phyloP scores from a whole-genome alignment of 2,329 filamentous ascomycete species.

The Raffaelea ambrosiae region DNA sequence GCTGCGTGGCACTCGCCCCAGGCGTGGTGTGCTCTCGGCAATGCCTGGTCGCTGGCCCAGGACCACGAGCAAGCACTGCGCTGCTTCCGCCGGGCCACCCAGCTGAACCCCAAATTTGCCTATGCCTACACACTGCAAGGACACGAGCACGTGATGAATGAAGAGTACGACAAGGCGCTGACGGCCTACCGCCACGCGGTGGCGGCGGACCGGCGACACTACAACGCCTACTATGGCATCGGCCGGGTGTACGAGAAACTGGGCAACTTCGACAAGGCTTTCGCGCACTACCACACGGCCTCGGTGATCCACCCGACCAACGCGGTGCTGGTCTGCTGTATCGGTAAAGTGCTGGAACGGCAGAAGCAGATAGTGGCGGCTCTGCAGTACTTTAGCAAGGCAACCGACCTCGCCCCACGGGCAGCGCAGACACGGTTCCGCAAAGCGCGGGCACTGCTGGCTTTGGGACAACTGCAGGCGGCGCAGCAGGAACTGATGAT shows the following conservation, averaged over 20 bases:
- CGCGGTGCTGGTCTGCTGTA: conserved; percentile 83
- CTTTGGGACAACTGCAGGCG: conserved; percentile 58
- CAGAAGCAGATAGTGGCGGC: conserved; percentile 75
- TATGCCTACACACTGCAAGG: conserved; percentile 95
- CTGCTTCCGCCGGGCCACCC: conserved; percentile 91
- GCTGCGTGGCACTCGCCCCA: conserved; percentile 82
- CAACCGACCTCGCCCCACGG: conserved; percentile 71
- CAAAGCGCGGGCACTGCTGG: conserved; percentile 80
- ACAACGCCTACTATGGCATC: conserved; percentile 96
- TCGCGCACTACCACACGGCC: conserved; percentile 83
- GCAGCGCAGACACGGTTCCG: conserved; percentile 84
- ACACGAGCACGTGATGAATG: conserved; percentile 90
- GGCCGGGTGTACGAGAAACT: conserved; percentile 79
- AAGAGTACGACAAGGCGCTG: conserved; percentile 93
- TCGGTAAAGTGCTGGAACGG: conserved; percentile 83
- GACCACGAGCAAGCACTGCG: conserved; percentile 92
- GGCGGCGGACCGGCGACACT: conserved; percentile 78
- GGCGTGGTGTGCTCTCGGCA: conserved; percentile 92
- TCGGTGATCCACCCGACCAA: conserved; percentile 89
- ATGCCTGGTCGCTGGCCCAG: conserved; percentile 84
- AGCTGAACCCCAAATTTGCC: conserved; percentile 81
- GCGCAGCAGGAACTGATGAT: conserved; percentile 77
- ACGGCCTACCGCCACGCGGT: conserved; percentile 81
- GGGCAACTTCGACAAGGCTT: conserved; percentile 83
- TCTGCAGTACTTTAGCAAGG: conserved; percentile 71